Base-by-base conservation (phyloP, 1,284 basidiomycete genomes). In the Pulveroboletus sp. region DNA sequence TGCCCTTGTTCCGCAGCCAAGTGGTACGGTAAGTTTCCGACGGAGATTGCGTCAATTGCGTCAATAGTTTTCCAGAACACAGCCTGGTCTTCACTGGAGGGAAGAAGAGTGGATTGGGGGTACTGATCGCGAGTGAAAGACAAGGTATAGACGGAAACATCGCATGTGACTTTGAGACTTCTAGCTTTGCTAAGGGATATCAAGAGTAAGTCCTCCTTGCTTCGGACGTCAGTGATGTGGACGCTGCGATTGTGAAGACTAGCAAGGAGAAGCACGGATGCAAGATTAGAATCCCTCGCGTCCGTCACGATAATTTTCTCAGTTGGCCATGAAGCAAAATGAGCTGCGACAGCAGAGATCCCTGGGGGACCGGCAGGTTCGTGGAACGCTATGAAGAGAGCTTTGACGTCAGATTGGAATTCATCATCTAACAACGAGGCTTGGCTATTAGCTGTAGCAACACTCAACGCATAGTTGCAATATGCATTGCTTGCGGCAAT, bases 131-230 rank as follows among this genome's bases (percentile, higher is more conserved):
- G 81, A 25, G 84, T 86, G 77, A 95, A 96, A 85, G 98, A 98
- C 58, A 99, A 79, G 12, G 93, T 85, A 74, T 94, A 98, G 49
- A 98, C 83, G 11, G 95, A 87, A 35, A 98, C 94, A 67, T 99
- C 97, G 72, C 96, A 98, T 3, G 96, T 98, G 57, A 98, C 96
- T 69, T 92, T 90, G 65, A 99, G 83, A 28, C 91, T 82, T 79
- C 96, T 97, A 53, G 90, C 89, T 78, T 99, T 99, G 81, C 93
- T 94, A 49, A 99, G 81, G 8, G 91, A 88, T 71, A 99, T 98
- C 57, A 99, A 78, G 39, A 91, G 79, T 54, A 99, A 81, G 72
- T 99, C 97, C 59, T 96, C 95, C 65, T 86, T 82, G 60, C 82
- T 89, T 62, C 89, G 87, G 36, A 99, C 93, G 66, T 96, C 92